Evolutionary conservation across 192 early-diverging fungal genomes (phyloP), one percentile per base, ranked within the genome.

Genomic region (Backusella morwellensis): DNA sequence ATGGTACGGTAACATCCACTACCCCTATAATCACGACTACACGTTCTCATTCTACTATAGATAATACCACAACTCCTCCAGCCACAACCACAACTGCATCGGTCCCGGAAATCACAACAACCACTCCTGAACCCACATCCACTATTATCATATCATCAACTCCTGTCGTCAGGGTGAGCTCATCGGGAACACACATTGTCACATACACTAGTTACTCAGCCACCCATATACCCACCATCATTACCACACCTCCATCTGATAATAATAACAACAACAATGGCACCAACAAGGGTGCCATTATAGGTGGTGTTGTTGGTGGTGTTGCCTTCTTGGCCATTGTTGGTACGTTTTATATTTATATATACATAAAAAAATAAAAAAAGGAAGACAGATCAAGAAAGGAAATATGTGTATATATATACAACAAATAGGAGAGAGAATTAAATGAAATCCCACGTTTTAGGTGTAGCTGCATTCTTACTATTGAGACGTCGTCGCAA

Each of bases 401-500:
- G 12, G 15, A 44, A 12, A 12, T 29, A 29, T 29, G 26, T 29
- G 26, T 29, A 29, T 32, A 32, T 32, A 32, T 32, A 32, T 32
- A 32, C 29, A 32, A 47, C 14, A 50, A 17, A 17, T 19, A 19
- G 17, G 15, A 47, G 15, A 47, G 15, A 47, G 17, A 19, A 19
- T 50, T 19, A 50, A 50, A 50, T 50, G 14, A 50, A 50, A 50
- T 50, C 44, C 17, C 44, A 50, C 44, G 44, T 50, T 50, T 50
- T 59, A 59, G 54, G 21, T 59, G 54, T 59, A 59, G 54, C 54
- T 59, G 54, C 54, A 59, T 59, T 59, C 21, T 26, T 59, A 59
- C 56, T 59, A 59, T 59, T 59, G 56, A 59, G 56, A 59, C 56
- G 56, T 59, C 56, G 56, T 59, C 56, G 56, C 19, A 59, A 59